Conservation (phyloP, 495 filamentous ascomycete genomes). For the Rhypophila decipiens region DNA sequence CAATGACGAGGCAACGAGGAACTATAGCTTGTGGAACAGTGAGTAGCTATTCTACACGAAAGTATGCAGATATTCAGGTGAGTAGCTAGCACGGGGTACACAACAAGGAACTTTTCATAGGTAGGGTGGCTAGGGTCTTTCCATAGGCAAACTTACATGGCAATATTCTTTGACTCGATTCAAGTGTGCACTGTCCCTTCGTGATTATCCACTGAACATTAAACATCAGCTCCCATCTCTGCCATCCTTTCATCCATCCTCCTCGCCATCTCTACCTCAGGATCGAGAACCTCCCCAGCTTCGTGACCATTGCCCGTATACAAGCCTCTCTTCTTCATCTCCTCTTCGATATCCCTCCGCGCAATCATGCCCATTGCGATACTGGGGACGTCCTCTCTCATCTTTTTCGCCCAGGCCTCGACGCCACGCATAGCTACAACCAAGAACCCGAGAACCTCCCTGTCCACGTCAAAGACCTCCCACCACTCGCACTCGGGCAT, state of each 20-base stretch:
- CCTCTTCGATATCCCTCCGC: slow-evolving; percentile 30
- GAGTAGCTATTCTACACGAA: too few species aligned
- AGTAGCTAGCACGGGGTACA: too few species aligned
- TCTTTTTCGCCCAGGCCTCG: slow-evolving; percentile 57
- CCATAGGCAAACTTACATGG: too few species aligned
- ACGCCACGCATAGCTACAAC: slow-evolving; percentile 82
- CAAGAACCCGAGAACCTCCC: slow-evolving; percentile 90
- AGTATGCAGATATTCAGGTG: too few species aligned
- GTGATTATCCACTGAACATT: too few species aligned
- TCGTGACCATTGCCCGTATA: slow-evolving; percentile 20
- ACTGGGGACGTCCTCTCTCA: slow-evolving; percentile 23
- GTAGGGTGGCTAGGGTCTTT: too few species aligned
- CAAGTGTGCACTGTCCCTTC: too few species aligned
- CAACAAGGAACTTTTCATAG: too few species aligned
- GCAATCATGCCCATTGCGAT: slow-evolving; percentile 35
- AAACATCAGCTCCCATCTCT: slow-evolving; percentile 27
- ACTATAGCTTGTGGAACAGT: too few species aligned
- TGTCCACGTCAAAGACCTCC: slow-evolving; percentile 97
- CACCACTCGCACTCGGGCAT: slow-evolving; percentile 85
- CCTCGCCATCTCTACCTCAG: slow-evolving; percentile 57
- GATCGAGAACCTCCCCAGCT: slow-evolving; percentile 34
- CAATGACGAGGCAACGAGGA: too few species aligned
- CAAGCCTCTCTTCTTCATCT: slow-evolving; percentile 39
- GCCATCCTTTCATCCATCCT: slow-evolving; percentile 50
- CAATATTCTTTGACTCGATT: too few species aligned